These are phyloP conservation scores for Boletus pseudo-olivaceus DNA, from an alignment of 768 basidiomycete species.

Conservation along the genomic window DNA sequence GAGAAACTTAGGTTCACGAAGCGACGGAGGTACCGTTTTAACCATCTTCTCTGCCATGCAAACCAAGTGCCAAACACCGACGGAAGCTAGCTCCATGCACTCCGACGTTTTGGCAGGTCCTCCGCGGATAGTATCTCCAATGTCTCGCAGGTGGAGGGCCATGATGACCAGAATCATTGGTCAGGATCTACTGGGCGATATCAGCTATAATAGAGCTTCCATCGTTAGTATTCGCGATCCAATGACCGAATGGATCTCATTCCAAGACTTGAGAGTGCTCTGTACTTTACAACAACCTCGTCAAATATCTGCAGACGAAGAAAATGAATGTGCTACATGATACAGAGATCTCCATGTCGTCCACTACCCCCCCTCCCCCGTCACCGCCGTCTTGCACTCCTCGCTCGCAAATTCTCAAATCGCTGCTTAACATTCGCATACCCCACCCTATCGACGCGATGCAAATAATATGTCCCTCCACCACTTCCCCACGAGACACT, in stretches of 20 bases:
- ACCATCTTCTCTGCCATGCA: background rate
- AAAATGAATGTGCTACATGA: background rate
- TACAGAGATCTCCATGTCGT: background rate
- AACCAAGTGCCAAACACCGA: background rate
- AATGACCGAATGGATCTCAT: background rate
- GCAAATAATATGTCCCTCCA: conserved; percentile 70
- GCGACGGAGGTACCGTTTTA: background rate
- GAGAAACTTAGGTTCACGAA: background rate
- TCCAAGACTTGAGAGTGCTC: background rate
- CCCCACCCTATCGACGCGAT: conserved; percentile 70
- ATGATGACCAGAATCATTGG: background rate
- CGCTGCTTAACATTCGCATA: conserved; percentile 57
- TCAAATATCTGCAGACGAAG: background rate
- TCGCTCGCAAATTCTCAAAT: conserved; percentile 48
- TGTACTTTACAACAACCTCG: background rate
- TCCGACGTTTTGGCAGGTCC: background rate
- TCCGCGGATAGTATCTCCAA: background rate
- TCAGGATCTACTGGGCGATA: background rate
- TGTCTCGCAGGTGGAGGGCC: background rate
- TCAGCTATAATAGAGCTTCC: background rate
- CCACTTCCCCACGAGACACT: conserved; percentile 79
- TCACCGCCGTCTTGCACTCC: conserved; percentile 27
- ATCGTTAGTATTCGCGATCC: background rate
- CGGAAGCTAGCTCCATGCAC: background rate
- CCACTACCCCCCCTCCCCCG: background rate